Base-by-base conservation (phyloP, 805 yeast genomes). In the Candida odintsovae region DNA sequence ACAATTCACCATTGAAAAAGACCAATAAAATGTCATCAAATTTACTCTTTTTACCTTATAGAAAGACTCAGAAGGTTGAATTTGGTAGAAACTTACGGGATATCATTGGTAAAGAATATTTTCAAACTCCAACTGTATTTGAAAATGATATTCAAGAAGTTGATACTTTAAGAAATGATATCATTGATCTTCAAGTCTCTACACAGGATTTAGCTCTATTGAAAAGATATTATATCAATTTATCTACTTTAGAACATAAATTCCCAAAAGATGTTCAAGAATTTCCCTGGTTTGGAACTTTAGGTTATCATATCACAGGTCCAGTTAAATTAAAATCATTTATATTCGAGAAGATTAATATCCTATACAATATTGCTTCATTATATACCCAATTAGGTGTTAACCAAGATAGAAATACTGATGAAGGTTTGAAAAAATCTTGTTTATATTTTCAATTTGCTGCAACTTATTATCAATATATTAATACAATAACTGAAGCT, bases 221-320 rank as follows among this genome's bases (percentile, higher is more conserved):
- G 29, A 65, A 67, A 38, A 49, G 72, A 39, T 87, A 85, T 58
- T 76, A 70, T 51, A 50, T 64, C 5, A 72, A 73, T 39, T 52
- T 86, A 11, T 49, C 63, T 1, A 68, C 68, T 9, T 47, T 86
- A 8, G 63, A 64, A 33, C 47, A 63, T 41, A 86, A 84, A 57
- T 83, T 90, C 49, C 89, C 94, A 0, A 70, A 70, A 25, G 83
- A 83, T 50, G 68, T 74, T 18, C 65, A 78, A 9, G 75, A 71
- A 35, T 83, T 88, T 53, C 71, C 78, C 0, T 92, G 97, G 98
- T 77, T 68, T 57, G 82, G 83, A 20, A 77, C 88, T 1, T 64
- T 86, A 5, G 83, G 86, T 0, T 75, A 76, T 44, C 68, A 80
- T 18, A 70, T 75, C 3, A 64, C 72, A 8, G 76, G 78, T 0